Base-by-base conservation (phyloP, 352 stramenopile genomes). In the Phytopythium montanum region DNA sequence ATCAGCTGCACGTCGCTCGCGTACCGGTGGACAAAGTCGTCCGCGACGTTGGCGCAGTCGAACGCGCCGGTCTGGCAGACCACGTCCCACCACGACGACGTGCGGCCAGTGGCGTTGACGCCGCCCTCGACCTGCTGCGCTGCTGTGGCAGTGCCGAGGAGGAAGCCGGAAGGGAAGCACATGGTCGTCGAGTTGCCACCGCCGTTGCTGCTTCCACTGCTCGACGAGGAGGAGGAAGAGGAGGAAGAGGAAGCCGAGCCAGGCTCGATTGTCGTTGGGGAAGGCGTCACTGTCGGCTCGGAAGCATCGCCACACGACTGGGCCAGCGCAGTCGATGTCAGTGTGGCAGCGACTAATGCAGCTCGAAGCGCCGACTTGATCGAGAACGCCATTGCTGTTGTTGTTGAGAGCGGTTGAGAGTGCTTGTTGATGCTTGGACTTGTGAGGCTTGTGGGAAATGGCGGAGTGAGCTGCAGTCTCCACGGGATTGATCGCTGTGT, bases 71-170 rank as follows among this genome's bases (percentile, higher is more conserved):
- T 62, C 58, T 69, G 68, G 49, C 75, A 88, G 56, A 91, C 97
- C 25, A 72, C 79, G 75, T 98, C 95, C 95, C 95, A 98, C 54
- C 98, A 95, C 36, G 73, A 83, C 34, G 68, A 53, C 13, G 81
- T 90, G 12, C 88, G 70, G 12, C 88, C 90, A 26, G 77, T 89
- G 48, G 80, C 73, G 44, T 92, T 77, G 14, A 73, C 63, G 0
- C 73, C 91, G n/a, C 92, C 94, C 79, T 98, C 92, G 18, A 98
- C 86, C 77, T 98, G 90, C 68, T 95, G 96, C 8, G 81, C 68
- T 8, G 90, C 82, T 1, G 88, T 97, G 1, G 90, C 87, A 7
- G 75, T 72, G 16, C 92, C 92, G 55, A 86, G 95, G 36, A 88
- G 52, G 67, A 97, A 97, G 28, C 66, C 62, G 0, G 64, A 56